A percentile compares a stretch with the other conserved stretches of the same genome.
Evolutionary conservation across 179 eudicot genomes (phyloP).

Genomic region (Heliamphora ciliata): DNA sequence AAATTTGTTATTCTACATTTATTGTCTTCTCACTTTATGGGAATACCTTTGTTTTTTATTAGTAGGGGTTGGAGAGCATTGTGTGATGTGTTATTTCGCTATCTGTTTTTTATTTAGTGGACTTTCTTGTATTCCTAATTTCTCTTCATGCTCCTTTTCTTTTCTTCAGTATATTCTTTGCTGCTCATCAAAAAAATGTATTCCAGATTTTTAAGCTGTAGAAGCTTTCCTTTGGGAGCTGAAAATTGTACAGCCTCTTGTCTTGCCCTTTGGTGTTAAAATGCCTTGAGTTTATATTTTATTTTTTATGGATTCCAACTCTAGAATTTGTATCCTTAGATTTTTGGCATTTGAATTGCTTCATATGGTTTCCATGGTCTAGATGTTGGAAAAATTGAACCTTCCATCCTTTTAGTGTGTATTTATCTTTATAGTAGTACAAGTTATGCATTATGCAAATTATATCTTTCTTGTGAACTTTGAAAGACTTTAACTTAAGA

Average conservation of each 20-base stretch:
- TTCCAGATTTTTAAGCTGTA: neutral
- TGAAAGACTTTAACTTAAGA: constrained; percentile 42
- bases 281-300: too few species aligned
- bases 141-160: neutral
- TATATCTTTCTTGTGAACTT: neutral
- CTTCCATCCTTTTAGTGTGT: neutral
- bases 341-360: neutral
- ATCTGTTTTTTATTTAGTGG: neutral
- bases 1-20: neutral
- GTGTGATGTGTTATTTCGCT: neutral
- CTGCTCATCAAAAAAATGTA: neutral
- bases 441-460: neutral
- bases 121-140: neutral
- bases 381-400: neutral
- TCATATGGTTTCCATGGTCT: neutral
- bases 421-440: constrained; percentile 9
- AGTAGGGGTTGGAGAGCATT: neutral
- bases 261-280: neutral
- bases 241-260: neutral
- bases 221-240: neutral
- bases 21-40: neutral
- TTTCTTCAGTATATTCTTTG: neutral
- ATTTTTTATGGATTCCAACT: neutral
- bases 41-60: neutral
- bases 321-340: neutral